Evolutionary conservation across 1,284 basidiomycete genomes (phyloP), one percentile per base, ranked within the genome.

Genomic region (Malassezia nana): DNA sequence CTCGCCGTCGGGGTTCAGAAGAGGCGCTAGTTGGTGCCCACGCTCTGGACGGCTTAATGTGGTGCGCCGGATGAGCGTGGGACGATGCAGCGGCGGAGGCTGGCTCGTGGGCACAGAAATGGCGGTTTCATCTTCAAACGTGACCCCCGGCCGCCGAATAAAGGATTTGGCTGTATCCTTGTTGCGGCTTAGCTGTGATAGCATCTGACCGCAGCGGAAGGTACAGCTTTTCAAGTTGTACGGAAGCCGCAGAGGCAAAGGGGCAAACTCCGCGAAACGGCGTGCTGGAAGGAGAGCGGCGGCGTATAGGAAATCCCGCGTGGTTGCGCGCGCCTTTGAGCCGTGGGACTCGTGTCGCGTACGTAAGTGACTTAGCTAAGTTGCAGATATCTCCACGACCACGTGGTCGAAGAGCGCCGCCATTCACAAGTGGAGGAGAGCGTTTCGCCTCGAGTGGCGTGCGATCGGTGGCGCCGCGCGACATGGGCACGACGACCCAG

Each of bases 41-140:
- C 81, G n/a, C 78, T 67, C 53, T 80, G 81, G 75, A 81, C 85
- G 75, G 81, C 84, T 75, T 91, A 95, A 35, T 86, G 78, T 57
- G 84, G 65, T 66, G 24, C 42, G 38, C 29, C 66, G 49, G 31
- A 67, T 55, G 25, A 77, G 68, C 0, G 69, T 69, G 6, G 69
- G 69, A 39, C 67, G 69, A 4, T 66, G 63, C 22, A 73, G 62
- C 15, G 71, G 71, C 4, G 71, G 71, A 4, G 71, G 69, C 8
- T 64, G 65, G 48, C 64, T 65, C 22, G 60, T 56, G 39, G 60
- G 60, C n/a, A 73, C 55, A 6, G 67, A 59, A 48, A 73, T 65
- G 25, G 67, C 60, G 5, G 63, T 59, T 39, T 67, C 64, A 39
- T 60, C 42, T 38, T 55, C 55, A 9, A 35, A 47, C 20, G 20